phyloP scores from a whole-genome alignment of 352 stramenopile genomes.

The Pythium rhizo-oryzae region DNA sequence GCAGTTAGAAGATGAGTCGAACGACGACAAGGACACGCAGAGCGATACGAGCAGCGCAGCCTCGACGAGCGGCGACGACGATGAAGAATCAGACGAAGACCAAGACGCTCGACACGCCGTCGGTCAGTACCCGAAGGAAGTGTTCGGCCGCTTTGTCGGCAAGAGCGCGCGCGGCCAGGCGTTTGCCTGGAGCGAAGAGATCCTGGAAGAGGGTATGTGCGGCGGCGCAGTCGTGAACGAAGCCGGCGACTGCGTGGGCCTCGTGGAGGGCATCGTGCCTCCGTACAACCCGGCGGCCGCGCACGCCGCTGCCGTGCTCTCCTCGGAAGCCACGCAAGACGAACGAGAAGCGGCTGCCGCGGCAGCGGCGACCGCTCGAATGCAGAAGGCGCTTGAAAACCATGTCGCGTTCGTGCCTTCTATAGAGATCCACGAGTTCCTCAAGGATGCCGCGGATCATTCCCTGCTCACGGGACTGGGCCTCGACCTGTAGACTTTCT shows the following conservation, averaged over 20 bases:
- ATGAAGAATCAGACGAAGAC: constrained; percentile 9
- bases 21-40: not conserved
- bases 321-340: constrained; percentile 27
- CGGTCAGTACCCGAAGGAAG: constrained; percentile 48
- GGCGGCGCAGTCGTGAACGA: constrained; percentile 63
- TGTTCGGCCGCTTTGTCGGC: constrained; percentile 63
- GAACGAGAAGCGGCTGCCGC: constrained; percentile 32
- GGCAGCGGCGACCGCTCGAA: constrained; percentile 36
- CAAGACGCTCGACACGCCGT: constrained; percentile 18
- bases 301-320: constrained; percentile 15
- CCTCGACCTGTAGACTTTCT: constrained; percentile 10
- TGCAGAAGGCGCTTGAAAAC: constrained; percentile 69
- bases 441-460: constrained; percentile 38
- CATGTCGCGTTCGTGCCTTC: constrained; percentile 73
- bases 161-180: constrained; percentile 59
- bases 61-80: constrained; percentile 5
- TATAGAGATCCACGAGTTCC: constrained; percentile 48
- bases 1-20: constrained; percentile 27
- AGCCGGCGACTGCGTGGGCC: constrained; percentile 51
- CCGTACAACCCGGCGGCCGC: constrained; percentile 27
- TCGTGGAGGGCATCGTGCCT: constrained; percentile 83
- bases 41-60: constrained; percentile 6
- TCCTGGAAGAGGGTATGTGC: constrained; percentile 85
- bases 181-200: constrained; percentile 73
- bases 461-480: constrained; percentile 28